phyloP scores from a whole-genome alignment of 352 stramenopile genomes.

The Phytophthora sp. region DNA sequence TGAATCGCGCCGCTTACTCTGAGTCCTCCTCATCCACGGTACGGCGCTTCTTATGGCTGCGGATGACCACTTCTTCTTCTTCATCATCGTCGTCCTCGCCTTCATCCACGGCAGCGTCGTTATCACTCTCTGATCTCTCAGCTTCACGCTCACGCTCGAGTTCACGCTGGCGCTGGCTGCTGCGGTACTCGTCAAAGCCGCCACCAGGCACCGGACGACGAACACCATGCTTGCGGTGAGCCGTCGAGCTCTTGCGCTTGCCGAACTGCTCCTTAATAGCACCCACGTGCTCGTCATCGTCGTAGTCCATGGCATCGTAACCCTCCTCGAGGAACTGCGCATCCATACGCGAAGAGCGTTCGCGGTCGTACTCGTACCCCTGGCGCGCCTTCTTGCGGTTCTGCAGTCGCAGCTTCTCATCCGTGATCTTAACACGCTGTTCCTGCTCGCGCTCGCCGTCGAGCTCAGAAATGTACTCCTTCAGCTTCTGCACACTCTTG shows the following conservation, averaged over 20 bases:
- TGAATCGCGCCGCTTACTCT: constrained; percentile 46
- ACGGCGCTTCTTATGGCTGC: constrained; percentile 77
- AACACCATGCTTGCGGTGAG: constrained; percentile 34
- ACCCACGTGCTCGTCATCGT: constrained; percentile 84
- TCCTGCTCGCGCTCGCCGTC: constrained; percentile 85
- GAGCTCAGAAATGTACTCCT: constrained; percentile 87
- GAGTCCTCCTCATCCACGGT: constrained; percentile 86
- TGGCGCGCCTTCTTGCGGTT: constrained; percentile 89
- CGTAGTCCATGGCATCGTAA: constrained; percentile 78
- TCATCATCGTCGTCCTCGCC: constrained; percentile 82
- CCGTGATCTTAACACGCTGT: constrained; percentile 85
- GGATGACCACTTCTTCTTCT: constrained; percentile 77
- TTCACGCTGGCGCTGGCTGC: constrained; percentile 42
- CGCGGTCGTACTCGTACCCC: constrained; percentile 80
- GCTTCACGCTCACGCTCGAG: constrained; percentile 49
- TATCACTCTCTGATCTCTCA: constrained; percentile 79
- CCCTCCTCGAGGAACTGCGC: constrained; percentile 84
- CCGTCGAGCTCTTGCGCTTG: constrained; percentile 46
- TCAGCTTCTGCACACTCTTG: constrained; percentile 87
- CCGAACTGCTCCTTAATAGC: constrained; percentile 89
- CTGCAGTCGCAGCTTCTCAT: constrained; percentile 83
- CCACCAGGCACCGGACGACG: constrained; percentile 58
- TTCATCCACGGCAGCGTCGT: constrained; percentile 46
- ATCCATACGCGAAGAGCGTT: constrained; percentile 79
- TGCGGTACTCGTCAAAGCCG: constrained; percentile 86